These are phyloP conservation scores for Anthostomella pinea DNA, from an alignment of 2,329 filamentous ascomycete species.

Conservation along the genomic window DNA sequence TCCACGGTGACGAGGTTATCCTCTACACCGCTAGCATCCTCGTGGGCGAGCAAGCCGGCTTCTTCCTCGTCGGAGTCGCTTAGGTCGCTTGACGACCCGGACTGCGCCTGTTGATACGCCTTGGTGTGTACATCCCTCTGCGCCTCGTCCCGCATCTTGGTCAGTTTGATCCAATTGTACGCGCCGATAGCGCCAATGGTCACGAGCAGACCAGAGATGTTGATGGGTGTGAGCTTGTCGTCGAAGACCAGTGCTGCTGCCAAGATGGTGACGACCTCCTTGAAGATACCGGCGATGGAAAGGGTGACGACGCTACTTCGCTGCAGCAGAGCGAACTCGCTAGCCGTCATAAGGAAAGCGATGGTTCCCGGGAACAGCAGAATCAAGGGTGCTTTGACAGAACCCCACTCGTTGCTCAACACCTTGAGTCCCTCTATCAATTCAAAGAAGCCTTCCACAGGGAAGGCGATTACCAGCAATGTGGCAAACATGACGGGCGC, in stretches of 20 bases:
- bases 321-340: constrained; percentile 92
- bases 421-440: constrained; percentile 63
- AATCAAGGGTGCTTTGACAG: constrained; percentile 63
- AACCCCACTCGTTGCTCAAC: constrained; percentile 67
- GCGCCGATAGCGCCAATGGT: constrained; percentile 82
- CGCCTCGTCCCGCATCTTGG: constrained; percentile 80
- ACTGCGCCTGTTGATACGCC: constrained; percentile 29
- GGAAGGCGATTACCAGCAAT: constrained; percentile 75
- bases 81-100: constrained; percentile 35
- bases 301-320: constrained; percentile 94
- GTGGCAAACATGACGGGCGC: constrained; percentile 93
- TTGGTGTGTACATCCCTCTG: constrained; percentile 47
- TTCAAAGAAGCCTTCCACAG: constrained; percentile 74
- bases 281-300: constrained; percentile 97
- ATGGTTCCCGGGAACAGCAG: constrained; percentile 86
- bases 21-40: constrained; percentile 34
- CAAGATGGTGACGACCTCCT: constrained; percentile 94
- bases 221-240: constrained; percentile 82
- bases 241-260: constrained; percentile 86
- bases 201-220: constrained; percentile 80
- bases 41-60: constrained; percentile 43
- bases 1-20: constrained; percentile 39
- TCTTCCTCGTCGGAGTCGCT: constrained; percentile 44
- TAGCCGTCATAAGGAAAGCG: constrained; percentile 94
- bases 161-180: constrained; percentile 95